Base-by-base conservation (phyloP, 139 green algal genomes). In the Choricystis sp. region DNA sequence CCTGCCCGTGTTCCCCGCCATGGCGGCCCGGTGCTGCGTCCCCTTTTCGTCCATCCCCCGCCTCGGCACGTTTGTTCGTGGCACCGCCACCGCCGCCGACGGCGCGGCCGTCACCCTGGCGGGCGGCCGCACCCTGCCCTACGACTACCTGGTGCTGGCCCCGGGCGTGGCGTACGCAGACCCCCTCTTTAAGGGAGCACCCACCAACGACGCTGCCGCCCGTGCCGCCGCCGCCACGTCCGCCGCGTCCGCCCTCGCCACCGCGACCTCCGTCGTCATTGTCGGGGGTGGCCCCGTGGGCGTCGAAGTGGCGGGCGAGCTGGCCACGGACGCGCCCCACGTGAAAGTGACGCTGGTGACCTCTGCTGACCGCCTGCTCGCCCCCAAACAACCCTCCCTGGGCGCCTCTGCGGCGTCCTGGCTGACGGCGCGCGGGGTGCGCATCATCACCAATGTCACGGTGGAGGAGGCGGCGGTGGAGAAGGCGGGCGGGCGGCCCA, bases 201-300 rank as follows among this genome's bases (percentile, higher is more conserved):
- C 25, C 9, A 21, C 9, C 40, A 16, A 16, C 9, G 40, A 52
- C 9, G 40, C 16, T 16, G 40, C 40, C 9, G 40, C 9, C 9
- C 40, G 40, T 9, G 9, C 40, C 40, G 40, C 40, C 16, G 40
- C 40, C 16, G 40, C 40, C 9, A 52, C 40, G 9, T 9, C 40
- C 9, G 9, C 9, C 40, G 40, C 40, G 40, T 9, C 40, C 40
- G 40, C 40, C 40, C 9, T 66, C 5, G 5, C n/a, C 24, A 24
- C 61, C 2, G 61, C 61, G 2, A 1, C 20, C n/a, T 20, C 24
- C 25, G 31, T 66, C 48, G 61, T 57, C 31, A 25, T 66, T 4
- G 29, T 66, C 22, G 61, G 61, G 25, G 61, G 61, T 25, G 61
- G 61, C 40, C 40, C 61, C 3, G 61, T 66, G 61, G 61, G 61